Evolutionary conservation across 192 early-diverging fungal species (phyloP).

Genomic region (Coemansia sp.): DNA sequence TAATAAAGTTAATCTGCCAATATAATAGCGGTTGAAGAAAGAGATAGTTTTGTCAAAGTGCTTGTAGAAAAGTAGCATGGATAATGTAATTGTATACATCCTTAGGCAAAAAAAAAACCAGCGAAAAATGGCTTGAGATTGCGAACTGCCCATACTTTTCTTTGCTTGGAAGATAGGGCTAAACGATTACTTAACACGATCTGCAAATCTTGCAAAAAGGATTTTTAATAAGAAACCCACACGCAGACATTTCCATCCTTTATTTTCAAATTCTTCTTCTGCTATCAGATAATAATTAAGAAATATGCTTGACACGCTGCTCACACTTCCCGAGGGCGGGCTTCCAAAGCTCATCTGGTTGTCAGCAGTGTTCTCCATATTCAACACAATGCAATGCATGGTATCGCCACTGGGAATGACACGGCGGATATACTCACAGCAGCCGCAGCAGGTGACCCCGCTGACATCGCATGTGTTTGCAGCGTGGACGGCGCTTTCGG

Average conservation of each 20-base stretch:
- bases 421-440: slow-evolving; percentile 67
- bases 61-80: no score
- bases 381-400: slow-evolving; percentile 86
- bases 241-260: neutral
- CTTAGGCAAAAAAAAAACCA: no score
- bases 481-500: slow-evolving; percentile 82
- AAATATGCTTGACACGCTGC: slow-evolving; percentile 32
- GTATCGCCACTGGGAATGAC: slow-evolving; percentile 71
- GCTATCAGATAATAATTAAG: neutral
- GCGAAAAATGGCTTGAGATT: no score
- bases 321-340: slow-evolving; percentile 46
- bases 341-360: slow-evolving; percentile 76
- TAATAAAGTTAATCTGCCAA: no score
- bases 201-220: no score
- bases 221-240: no score
- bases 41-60: no score
- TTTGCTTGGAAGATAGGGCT: no score
- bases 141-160: no score
- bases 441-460: slow-evolving; percentile 67
- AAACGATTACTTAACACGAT: no score
- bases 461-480: slow-evolving; percentile 84
- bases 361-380: slow-evolving; percentile 71
- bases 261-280: slow-evolving; percentile 3
- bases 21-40: no score
- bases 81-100: no score